Evolutionary conservation across 2,329 filamentous ascomycete species (phyloP).

Genomic region (Cercospora canescens): DNA sequence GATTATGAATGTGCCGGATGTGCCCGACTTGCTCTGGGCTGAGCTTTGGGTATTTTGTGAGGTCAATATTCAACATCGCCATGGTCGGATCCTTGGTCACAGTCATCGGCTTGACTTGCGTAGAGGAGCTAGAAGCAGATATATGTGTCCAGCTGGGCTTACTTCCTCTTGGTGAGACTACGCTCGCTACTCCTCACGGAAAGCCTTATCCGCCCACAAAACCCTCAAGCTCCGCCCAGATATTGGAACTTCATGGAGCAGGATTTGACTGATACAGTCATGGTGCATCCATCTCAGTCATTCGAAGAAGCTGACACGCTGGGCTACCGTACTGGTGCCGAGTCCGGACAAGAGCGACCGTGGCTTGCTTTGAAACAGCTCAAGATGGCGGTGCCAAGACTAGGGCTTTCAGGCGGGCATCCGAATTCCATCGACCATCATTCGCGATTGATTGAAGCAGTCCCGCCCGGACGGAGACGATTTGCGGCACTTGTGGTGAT

Average conservation of each 20-base stretch:
- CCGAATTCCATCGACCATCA: neutral
- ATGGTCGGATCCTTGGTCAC: neutral
- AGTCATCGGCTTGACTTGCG: neutral
- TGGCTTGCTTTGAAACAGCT: neutral
- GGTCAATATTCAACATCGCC: neutral
- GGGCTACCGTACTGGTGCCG: neutral
- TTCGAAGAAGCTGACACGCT: neutral
- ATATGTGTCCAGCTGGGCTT: no score
- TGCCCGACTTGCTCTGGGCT: conserved; percentile 35
- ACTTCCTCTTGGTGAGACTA: neutral
- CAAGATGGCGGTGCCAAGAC: neutral
- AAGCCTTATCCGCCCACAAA: neutral
- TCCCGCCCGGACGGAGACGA: no score
- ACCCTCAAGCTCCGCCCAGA: neutral
- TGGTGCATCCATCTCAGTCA: neutral
- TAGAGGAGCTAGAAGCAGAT: no score
- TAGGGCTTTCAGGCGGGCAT: neutral
- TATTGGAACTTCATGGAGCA: neutral
- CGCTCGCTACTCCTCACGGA: neutral
- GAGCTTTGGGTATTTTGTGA: conserved; percentile 20
- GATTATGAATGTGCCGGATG: conserved; percentile 41
- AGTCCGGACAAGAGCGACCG: neutral
- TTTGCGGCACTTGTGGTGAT: neutral
- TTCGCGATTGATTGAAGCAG: neutral
- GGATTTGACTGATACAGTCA: neutral